Percentiles rank a stretch among this genome's conserved stretches.
Evolutionary conservation across 352 stramenopile species (phyloP).

Genomic region (Pythium myriotylum): DNA sequence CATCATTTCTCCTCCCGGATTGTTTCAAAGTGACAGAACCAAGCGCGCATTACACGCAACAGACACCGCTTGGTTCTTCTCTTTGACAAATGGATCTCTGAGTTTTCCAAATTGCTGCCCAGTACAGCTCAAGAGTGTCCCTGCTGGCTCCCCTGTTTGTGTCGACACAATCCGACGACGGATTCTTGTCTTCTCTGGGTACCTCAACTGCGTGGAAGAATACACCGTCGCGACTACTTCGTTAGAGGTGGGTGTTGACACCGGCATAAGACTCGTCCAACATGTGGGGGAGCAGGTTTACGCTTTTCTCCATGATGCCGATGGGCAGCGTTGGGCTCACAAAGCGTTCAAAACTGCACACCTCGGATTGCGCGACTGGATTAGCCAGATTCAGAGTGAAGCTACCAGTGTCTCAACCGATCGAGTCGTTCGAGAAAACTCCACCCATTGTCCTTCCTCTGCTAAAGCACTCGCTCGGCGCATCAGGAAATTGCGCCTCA

Average conservation of each 20-base stretch:
- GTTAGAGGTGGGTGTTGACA: background rate
- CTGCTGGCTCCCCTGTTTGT: constrained; percentile 66
- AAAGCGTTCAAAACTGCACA: constrained; percentile 48
- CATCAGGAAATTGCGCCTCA: constrained; percentile 65
- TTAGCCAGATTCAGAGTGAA: constrained; percentile 39
- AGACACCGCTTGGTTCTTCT: constrained; percentile 79
- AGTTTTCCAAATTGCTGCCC: constrained; percentile 32
- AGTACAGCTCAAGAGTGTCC: constrained; percentile 55
- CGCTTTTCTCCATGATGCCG: constrained; percentile 35
- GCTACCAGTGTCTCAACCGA: constrained; percentile 1
- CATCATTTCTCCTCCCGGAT: constrained; percentile 60
- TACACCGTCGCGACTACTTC: constrained; percentile 31
- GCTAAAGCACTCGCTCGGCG: constrained; percentile 49
- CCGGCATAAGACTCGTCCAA: background rate
- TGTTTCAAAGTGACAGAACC: constrained; percentile 52
- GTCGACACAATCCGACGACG: constrained; percentile 46
- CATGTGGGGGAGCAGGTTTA: constrained; percentile 35
- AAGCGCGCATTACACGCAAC: constrained; percentile 50
- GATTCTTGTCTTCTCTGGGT: constrained; percentile 68
- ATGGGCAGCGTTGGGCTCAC: constrained; percentile 41
- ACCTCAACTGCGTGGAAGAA: constrained; percentile 71
- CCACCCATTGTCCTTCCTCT: background rate
- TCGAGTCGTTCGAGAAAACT: constrained; percentile 13
- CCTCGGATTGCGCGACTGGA: constrained; percentile 53
- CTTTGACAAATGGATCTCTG: constrained; percentile 41